Evolutionary conservation across 225 moss, liverwort and hornwort genomes (phyloP), one percentile per base, ranked within the genome.

Genomic region (Thuidium tamariscinum): DNA sequence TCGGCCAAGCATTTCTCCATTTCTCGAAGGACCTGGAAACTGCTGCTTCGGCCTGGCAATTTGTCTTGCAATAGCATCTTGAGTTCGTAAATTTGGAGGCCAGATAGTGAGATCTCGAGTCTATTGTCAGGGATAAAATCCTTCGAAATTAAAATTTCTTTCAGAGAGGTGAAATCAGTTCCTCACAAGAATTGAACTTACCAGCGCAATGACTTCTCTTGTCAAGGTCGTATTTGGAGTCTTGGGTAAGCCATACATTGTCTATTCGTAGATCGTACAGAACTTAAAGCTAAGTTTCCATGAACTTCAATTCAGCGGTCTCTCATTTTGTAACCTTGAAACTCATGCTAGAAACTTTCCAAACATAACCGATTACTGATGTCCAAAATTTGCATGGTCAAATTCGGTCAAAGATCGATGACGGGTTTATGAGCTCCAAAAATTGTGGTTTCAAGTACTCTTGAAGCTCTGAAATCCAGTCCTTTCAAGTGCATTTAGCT

Each of bases 151-250:
- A 34, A 41, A 16, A 29, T 42, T 65, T 62, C 25, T 27, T 65
- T 29, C 54, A 34, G 23, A n/a, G 75, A n/a, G 54, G 52, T 75
- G 54, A 76, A 52, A 55, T 59, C 83, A 37, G 64, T 59, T 70
- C 18, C 39, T 39, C 56, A 27, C 20, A 7, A 59, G 83, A 37
- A 44, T 49, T 70, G 32, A 48, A 7, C 46, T 32, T 44, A 32
- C 79, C 79, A 18, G 76, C 85, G 48, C 54, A 61, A 89, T 91
- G 89, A 89, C 87, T 63, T 91, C 89, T 48, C 64, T 79, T 61
- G 51, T 21, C 51, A 92, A 83, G 71, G 44, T 90, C 60, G 80
- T 83, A 79, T 92, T 92, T 71, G 92, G 92, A 81, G 85, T 90
- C 75, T 84, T 92, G 59, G 92, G 90, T 92, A 84, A 89, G 92